phyloP scores from a whole-genome alignment of 2,329 filamentous ascomycete genomes.

The Xylariaceae sp. region DNA sequence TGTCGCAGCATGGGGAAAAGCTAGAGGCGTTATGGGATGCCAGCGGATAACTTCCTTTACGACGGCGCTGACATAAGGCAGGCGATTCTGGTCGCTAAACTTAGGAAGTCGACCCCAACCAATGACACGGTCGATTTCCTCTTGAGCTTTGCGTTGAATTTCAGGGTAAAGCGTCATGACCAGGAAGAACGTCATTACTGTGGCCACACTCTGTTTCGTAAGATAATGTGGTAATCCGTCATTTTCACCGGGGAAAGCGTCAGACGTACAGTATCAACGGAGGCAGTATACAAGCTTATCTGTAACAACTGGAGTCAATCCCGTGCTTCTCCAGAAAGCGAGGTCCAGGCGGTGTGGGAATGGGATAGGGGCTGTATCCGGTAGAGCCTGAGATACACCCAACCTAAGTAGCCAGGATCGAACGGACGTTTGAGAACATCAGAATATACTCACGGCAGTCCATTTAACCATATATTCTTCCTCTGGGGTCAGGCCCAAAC shows the following conservation, averaged over 20 bases:
- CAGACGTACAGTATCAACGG: conserved; percentile 27
- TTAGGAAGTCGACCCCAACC: conserved; percentile 30
- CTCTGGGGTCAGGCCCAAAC: conserved; percentile 5
- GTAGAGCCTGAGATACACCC: too few relatives aligned
- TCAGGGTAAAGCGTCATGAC: conserved; percentile 46
- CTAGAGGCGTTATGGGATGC: conserved; percentile 29
- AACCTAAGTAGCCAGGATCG: not conserved
- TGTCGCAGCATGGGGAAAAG: conserved; percentile 10
- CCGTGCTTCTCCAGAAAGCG: not conserved
- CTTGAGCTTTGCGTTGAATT: conserved; percentile 38
- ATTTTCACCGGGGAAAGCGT: not conserved
- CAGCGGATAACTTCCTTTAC: conserved; percentile 28
- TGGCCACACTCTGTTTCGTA: conserved; percentile 37
- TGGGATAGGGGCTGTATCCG: too few relatives aligned
- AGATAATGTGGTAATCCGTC: not conserved
- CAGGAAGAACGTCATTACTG: conserved; percentile 42
- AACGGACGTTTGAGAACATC: not conserved
- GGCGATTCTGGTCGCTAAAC: conserved; percentile 22
- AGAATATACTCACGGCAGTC: conserved; percentile 16
- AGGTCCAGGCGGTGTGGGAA: too few relatives aligned
- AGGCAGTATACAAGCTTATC: conserved; percentile 21
- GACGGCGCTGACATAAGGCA: conserved; percentile 30
- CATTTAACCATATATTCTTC: conserved; percentile 21
- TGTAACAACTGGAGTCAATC: conserved; percentile 1
- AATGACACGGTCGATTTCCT: conserved; percentile 31